Percentiles rank a stretch among this genome's conserved stretches.
Evolutionary conservation across 805 yeast genomes (phyloP).

Genomic region (Tetrapisispora iriomotensis): DNA sequence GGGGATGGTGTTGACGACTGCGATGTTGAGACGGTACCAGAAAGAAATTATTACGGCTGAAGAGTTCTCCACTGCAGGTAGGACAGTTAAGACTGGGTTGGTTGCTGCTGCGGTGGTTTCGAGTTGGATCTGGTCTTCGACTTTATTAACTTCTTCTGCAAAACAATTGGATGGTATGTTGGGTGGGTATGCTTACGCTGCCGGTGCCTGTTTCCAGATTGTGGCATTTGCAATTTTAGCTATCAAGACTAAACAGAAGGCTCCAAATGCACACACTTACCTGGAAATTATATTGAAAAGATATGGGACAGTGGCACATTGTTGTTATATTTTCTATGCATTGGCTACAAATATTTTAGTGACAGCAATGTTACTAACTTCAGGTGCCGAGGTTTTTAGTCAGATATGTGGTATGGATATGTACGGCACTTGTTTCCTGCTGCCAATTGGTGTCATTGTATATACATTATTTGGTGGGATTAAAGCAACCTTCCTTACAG

Average conservation of each 20-base stretch:
- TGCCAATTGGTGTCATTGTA: slow-evolving; percentile 70
- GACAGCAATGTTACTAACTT: slow-evolving; percentile 85
- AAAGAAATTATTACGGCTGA: slow-evolving; percentile 84
- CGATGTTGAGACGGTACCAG: slow-evolving; percentile 64
- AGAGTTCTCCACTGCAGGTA: slow-evolving; percentile 88
- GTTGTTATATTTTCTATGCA: slow-evolving; percentile 65
- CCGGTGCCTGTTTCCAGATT: slow-evolving; percentile 87
- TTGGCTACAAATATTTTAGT: slow-evolving; percentile 81
- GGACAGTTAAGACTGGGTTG: slow-evolving; percentile 75
- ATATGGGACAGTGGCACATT: slow-evolving; percentile 70
- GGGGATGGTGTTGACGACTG: slow-evolving; percentile 73
- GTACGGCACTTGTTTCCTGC: slow-evolving; percentile 70
- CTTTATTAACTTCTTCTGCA: slow-evolving; percentile 63
- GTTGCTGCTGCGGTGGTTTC: slow-evolving; percentile 87
- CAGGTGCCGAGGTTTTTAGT: slow-evolving; percentile 76
- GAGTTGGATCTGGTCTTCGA: slow-evolving; percentile 92
- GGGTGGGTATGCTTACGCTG: slow-evolving; percentile 78
- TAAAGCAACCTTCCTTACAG: slow-evolving; percentile 73
- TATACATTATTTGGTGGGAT: slow-evolving; percentile 77
- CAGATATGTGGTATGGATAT: slow-evolving; percentile 77
- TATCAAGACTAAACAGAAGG: slow-evolving; percentile 77
- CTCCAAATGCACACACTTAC: slow-evolving; percentile 89
- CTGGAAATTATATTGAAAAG: slow-evolving; percentile 74
- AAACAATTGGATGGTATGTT: slow-evolving; percentile 69
- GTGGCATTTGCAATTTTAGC: slow-evolving; percentile 80